Evolutionary conservation across 1,284 basidiomycete genomes (phyloP), one percentile per base, ranked within the genome.

Genomic region (Leccinum subspadiceum): DNA sequence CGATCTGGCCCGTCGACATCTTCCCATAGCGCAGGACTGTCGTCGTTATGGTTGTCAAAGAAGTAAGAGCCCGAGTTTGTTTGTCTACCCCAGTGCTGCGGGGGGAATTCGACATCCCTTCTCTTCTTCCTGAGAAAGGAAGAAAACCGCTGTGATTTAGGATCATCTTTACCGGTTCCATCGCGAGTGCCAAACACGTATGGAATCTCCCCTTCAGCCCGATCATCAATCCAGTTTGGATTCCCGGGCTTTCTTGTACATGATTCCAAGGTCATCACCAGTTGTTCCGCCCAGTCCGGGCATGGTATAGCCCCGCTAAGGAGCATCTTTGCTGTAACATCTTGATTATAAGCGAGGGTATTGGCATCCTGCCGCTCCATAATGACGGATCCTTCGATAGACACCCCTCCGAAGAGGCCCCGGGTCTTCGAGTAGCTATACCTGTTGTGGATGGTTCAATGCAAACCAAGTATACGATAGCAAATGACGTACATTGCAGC

Each of bases 351-450:
- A 4, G 93, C 93, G 53, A 89, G 79, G 2, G 84, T 78, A 71
- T 96, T 95, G 7, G 93, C 92, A 72, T 99, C 97, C 71, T 94
- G 89, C 26, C 97, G 86, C 74, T 98, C 96, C 20, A 97, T 83
- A 57, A 99, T 95, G 49, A 98, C 89, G 1, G 92, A 94, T 9
- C 96, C 96, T 80, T 98, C 96, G 37, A 98, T 78, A 8, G 93
- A 94, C 15, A 90, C 74, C 8, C 86, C 90, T 48, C 91, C 94
- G 65, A 97, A 97, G 1, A 98, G 81, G 10, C 96, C 96, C 64
- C 93, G 87, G 4, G 94, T 96, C 75, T 96, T 95, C 4, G 93
- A 96, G 75, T 99, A 99, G 65, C 90, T 93, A 76, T 96, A 94
- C 86, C 87, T 87, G 66, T 46, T 29, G 29, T 46, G 20, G 35